A percentile compares a stretch with the other conserved stretches of the same genome.
These are phyloP conservation scores for Curvularia verruculosa DNA, from an alignment of 2,329 filamentous ascomycete species.

Conservation along the genomic window DNA sequence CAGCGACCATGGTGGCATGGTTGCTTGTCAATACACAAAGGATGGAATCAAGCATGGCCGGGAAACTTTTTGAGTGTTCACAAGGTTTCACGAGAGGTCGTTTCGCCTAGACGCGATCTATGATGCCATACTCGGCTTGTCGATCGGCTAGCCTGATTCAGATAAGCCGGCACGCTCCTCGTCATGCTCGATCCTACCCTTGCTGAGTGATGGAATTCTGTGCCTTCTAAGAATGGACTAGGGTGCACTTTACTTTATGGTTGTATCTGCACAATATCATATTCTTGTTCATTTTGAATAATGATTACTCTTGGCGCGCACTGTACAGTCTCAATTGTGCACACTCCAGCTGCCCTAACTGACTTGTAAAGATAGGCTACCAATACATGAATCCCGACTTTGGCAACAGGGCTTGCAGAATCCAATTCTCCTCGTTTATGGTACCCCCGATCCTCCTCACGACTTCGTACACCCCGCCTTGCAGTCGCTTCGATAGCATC, in stretches of 20 bases:
- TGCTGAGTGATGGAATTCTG: no score
- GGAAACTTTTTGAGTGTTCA: conserved; percentile 2
- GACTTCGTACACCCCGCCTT: background rate
- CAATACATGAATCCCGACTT: background rate
- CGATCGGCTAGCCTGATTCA: conserved; percentile 27
- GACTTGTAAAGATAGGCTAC: background rate
- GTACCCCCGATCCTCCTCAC: background rate
- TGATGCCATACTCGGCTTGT: conserved; percentile 38
- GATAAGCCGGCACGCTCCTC: conserved; percentile 1
- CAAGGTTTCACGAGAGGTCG: conserved; percentile 11
- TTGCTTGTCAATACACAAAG: background rate
- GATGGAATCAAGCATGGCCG: conserved; percentile 15
- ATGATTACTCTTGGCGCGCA: background rate
- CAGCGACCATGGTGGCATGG: conserved; percentile 57
- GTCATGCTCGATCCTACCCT: background rate
- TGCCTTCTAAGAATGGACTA: background rate
- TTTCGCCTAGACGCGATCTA: conserved; percentile 32
- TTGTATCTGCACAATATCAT: background rate
- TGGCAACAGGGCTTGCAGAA: conserved; percentile 3
- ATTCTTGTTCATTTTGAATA: background rate
- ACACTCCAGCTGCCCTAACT: background rate
- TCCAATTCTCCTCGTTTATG: background rate
- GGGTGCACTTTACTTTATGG: background rate
- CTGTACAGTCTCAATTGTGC: background rate
- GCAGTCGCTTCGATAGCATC: background rate